These are phyloP conservation scores for Priceomyces castillae DNA, from an alignment of 805 yeast genomes.

Conservation along the genomic window DNA sequence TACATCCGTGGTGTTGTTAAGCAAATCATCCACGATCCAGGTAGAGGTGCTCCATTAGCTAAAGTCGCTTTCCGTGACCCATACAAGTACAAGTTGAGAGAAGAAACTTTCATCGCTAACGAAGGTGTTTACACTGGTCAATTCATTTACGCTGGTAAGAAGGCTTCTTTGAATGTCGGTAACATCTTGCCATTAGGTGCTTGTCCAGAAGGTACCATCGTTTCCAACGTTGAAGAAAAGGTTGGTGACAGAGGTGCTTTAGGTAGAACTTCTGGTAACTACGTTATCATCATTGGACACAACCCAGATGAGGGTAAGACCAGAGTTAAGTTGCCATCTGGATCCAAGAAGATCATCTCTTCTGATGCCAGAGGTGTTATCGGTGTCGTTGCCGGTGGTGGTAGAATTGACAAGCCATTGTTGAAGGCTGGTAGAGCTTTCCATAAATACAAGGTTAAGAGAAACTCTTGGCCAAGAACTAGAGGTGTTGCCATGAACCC, in stretches of 20 bases:
- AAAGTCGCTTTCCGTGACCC: slow-evolving; percentile 99
- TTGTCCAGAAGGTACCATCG: slow-evolving; percentile 99
- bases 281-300: slow-evolving; percentile 98
- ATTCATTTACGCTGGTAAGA: slow-evolving; percentile 98
- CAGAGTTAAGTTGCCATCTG: slow-evolving; percentile 98
- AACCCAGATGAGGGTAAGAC: slow-evolving; percentile 99
- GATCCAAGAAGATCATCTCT: slow-evolving; percentile 95
- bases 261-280: slow-evolving; percentile 99
- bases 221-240: slow-evolving; percentile 97
- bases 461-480: slow-evolving; percentile 99
- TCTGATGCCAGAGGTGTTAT: slow-evolving; percentile 99
- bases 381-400: slow-evolving; percentile 99
- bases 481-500: slow-evolving; percentile 99
- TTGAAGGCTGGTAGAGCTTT: slow-evolving; percentile 99
- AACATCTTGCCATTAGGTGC: slow-evolving; percentile 95
- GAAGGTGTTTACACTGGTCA: slow-evolving; percentile 99
- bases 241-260: slow-evolving; percentile 99
- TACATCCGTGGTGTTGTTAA: slow-evolving; percentile 99
- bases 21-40: slow-evolving; percentile 98
- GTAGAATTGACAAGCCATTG: slow-evolving; percentile 99
- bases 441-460: slow-evolving; percentile 99
- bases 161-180: slow-evolving; percentile 95
- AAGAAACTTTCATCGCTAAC: slow-evolving; percentile 98
- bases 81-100: slow-evolving; percentile 96
- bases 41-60: slow-evolving; percentile 99